Base-by-base conservation (phyloP, 2,329 filamentous ascomycete genomes). In the Aureobasidium sp. region DNA sequence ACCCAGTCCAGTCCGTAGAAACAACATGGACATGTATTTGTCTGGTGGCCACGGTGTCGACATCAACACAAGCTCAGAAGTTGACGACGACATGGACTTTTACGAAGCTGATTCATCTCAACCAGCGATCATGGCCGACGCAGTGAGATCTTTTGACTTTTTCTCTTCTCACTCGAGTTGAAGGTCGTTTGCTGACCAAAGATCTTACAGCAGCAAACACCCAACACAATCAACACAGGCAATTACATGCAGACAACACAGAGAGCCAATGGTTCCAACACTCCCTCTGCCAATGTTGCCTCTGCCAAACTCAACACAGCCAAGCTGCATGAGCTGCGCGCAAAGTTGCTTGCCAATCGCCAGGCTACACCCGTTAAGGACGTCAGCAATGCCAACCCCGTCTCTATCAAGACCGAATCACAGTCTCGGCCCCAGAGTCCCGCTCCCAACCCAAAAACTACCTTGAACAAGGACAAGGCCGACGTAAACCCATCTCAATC, bases 261-360 rank as follows among this genome's bases (percentile, higher is more conserved):
- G 5, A 7, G 5, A 55, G 36, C 24, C 24, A 26, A 52, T 26
- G 50, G 34, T 8, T 24, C 39, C 9, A 44, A 9, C 43, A 59
- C 13, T 9, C 20, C 39, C 10, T 12, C 29, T 17, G 37, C 3
- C 43, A 32, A 44, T 20, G 4, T 32, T 24, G 1, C 27, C 4
- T 6, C 34, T 8, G 15, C 12, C 29, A 59, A 39, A 20, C 8
- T 59, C 55, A 39, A 59, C 43, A 24, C 32, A 12, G 43, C 46
- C n/a, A 59, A 59, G 43, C 55, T 59, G 32, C 24, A 59, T 9
- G 55, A 59, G 20, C 32, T 59, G 43, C 55, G 55, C 20, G 41
- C 41, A n/a, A 59, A 48, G 27, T 15, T 59, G 15, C 41, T 59
- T 32, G 55, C 55, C 43, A 59, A 48, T 10, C 55, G 55, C 7